A percentile compares a stretch with the other conserved stretches of the same genome.
Evolutionary conservation across 1,284 basidiomycete species (phyloP).

Genomic region (Vanrija sp.): DNA sequence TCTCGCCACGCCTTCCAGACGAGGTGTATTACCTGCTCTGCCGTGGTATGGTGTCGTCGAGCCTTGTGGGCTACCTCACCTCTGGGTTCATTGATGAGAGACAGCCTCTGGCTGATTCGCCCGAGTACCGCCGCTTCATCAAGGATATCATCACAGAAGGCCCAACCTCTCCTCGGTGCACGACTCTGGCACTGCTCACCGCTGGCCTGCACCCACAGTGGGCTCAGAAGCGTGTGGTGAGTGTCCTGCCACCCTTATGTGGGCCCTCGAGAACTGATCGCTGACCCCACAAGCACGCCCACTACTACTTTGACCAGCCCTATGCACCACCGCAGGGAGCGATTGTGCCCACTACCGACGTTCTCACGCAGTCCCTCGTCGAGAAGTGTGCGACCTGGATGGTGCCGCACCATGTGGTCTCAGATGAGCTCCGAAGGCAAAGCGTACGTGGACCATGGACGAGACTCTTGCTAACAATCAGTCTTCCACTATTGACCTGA

Average conservation of each 20-base stretch:
- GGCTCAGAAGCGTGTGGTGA: conserved; percentile 64
- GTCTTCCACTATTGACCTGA: conserved; percentile 97
- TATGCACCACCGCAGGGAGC: conserved; percentile 26
- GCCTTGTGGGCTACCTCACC: conserved; percentile 85
- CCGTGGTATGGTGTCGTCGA: conserved; percentile 79
- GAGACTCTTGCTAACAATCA: conserved; percentile 35
- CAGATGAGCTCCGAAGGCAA: conserved; percentile 92
- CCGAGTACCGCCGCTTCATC: conserved; percentile 89
- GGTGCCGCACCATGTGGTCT: conserved; percentile 78
- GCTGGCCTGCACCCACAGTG: conserved; percentile 69
- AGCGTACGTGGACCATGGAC: conserved; percentile 64
- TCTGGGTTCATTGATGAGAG: conserved; percentile 74
- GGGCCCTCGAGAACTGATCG: too few species aligned
- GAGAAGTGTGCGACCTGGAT: conserved; percentile 90
- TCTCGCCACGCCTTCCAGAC: conserved; percentile 90
- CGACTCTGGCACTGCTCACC: conserved; percentile 77
- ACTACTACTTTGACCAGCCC: conserved; percentile 52
- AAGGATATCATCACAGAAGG: conserved; percentile 94
- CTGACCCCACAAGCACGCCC: conserved; percentile 36
- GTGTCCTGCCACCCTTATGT: conserved; percentile 5
- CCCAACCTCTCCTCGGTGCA: conserved; percentile 84
- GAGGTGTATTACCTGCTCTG: conserved; percentile 96
- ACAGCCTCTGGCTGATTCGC: conserved; percentile 89
- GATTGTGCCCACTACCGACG: conserved; percentile 65
- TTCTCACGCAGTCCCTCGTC: conserved; percentile 76